Evolutionary conservation across 768 basidiomycete genomes (phyloP), one percentile per base, ranked within the genome.

Genomic region (Peribolospora kevripleyi): DNA sequence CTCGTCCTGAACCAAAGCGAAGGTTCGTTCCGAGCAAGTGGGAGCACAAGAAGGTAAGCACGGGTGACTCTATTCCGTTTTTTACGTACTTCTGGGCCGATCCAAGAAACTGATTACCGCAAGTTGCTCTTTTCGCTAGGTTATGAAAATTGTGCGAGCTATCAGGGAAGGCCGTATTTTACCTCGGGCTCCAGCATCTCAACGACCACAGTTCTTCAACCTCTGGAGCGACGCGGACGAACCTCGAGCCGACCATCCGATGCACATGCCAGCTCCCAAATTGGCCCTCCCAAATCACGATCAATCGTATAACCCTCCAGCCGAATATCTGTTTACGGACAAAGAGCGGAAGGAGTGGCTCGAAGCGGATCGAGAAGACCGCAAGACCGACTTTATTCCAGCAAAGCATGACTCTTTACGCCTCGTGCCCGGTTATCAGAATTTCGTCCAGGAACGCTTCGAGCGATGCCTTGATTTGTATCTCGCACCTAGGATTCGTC

Each of bases 131-230:
- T 25, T 54, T 40, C 6, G 25, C 41, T 60, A 93, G 90, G 78
- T 98, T 61, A 90, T 98, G 86, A 98, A 97, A 76, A 95, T 97
- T 58, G 90, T 98, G 58, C 87, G 90, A 50, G 91, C 91, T 4
- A 97, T 98, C 63, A 79, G 93, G 7, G 81, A 88, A 72, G 93
- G 93, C 42, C 81, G 84, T 47, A 98, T 98, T 59, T 64, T 87
- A 6, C 84, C 88, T 40, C 79, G 82, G 59, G 91, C 86, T 68
- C 84, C 88, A 10, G 71, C 73, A 4, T 72, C 74, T 42, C 76
- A 69, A 59, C 70, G 77, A 68, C 75, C 75, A 47, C 76, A 78
- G 57, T 80, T 86, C 61, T 91, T 86, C 66, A 73, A 80, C 11
- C 82, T 98, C 57, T 98, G 93, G 93, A 79, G 79, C 41, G 67